Evolutionary conservation across 768 basidiomycete species (phyloP).

Genomic region (Phylloporus rhodoxanthus): DNA sequence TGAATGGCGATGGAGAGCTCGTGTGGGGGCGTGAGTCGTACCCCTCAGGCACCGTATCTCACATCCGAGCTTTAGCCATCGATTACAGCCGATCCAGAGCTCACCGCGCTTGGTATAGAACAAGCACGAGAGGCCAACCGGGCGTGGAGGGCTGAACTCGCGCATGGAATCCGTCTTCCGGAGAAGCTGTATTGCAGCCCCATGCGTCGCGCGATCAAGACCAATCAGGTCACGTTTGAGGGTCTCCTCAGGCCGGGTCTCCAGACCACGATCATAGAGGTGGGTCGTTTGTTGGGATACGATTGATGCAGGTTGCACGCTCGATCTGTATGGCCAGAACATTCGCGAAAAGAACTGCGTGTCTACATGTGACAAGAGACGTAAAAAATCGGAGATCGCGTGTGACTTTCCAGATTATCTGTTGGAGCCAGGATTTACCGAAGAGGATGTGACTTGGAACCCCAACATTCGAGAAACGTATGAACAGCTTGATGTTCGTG

Average conservation of each 20-base stretch:
- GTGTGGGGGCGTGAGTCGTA: constrained; percentile 65
- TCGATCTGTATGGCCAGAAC: constrained; percentile 36
- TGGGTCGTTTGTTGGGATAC: constrained; percentile 14
- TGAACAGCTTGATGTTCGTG: constrained; percentile 42
- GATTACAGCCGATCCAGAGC: constrained; percentile 54
- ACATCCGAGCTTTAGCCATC: background rate
- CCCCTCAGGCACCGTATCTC: background rate
- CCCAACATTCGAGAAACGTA: constrained; percentile 49
- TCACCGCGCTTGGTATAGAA: constrained; percentile 49
- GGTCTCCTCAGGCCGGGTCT: constrained; percentile 30
- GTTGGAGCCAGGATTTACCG: constrained; percentile 54
- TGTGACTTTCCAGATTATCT: constrained; percentile 42
- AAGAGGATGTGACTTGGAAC: constrained; percentile 60
- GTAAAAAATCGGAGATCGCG: constrained; percentile 43
- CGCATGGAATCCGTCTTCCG: constrained; percentile 42
- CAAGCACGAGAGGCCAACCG: constrained; percentile 47
- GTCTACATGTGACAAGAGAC: constrained; percentile 68
- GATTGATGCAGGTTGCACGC: background rate
- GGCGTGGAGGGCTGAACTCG: constrained; percentile 47
- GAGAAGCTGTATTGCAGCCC: constrained; percentile 58
- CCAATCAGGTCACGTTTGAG: constrained; percentile 48
- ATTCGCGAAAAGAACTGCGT: constrained; percentile 61
- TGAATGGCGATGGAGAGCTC: constrained; percentile 58
- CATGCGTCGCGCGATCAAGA: constrained; percentile 54
- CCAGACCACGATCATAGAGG: constrained; percentile 52